Percentiles rank a stretch among this genome's conserved stretches.
These are phyloP conservation scores for Flaveria sonorensis DNA, from an alignment of 129 eudicot species.

Conservation along the genomic window DNA sequence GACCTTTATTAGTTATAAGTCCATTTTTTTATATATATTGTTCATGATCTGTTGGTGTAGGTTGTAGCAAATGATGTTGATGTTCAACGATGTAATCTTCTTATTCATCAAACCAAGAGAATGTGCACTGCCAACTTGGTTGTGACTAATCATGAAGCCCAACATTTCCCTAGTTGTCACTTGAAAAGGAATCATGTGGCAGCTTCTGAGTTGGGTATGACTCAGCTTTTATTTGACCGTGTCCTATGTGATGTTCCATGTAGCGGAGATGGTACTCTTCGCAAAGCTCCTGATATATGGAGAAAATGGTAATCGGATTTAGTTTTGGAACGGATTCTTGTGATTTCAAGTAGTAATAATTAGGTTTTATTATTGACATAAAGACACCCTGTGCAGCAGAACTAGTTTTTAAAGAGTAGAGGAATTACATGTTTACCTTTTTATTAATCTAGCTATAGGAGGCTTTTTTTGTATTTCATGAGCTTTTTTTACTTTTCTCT, in stretches of 20 bases:
- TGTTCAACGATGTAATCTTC: conserved; percentile 96
- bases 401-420: neutral
- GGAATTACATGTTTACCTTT: neutral
- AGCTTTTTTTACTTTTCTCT: neutral
- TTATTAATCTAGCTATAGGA: neutral
- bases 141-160: conserved; percentile 99
- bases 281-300: conserved; percentile 99
- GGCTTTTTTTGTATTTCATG: neutral
- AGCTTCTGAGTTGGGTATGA: conserved; percentile 46
- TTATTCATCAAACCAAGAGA: conserved; percentile 96
- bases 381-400: neutral
- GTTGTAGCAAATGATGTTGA: conserved; percentile 97
- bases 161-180: conserved; percentile 91
- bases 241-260: conserved; percentile 99
- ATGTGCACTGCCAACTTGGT: conserved; percentile 96
- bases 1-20: neutral
- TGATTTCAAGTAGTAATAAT: neutral
- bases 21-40: neutral
- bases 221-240: conserved; percentile 91
- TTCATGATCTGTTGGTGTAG: conserved; percentile 44
- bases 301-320: conserved; percentile 63
- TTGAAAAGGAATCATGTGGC: conserved; percentile 42
- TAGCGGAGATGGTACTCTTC: conserved; percentile 98
- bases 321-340: neutral
- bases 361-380: neutral